These are phyloP conservation scores for Monilinia vaccinii-corymbosi DNA, from an alignment of 2,329 filamentous ascomycete genomes.

Conservation along the genomic window DNA sequence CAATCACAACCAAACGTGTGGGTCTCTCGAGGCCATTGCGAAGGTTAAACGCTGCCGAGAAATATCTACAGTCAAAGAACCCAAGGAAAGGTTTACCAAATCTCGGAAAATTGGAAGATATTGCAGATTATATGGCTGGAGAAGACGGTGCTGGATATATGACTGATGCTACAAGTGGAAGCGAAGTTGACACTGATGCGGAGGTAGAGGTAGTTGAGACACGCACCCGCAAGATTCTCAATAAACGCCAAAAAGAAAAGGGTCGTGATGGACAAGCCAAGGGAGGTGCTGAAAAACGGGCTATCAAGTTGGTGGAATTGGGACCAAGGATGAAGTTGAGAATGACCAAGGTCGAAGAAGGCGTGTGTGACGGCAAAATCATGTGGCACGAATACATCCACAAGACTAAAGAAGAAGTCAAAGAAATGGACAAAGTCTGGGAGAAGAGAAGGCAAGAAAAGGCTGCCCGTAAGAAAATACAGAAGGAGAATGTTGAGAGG, in stretches of 20 bases:
- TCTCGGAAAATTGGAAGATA: slow-evolving; percentile 81
- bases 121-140: slow-evolving; percentile 89
- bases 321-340: slow-evolving; percentile 83
- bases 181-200: slow-evolving; percentile 86
- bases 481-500: slow-evolving; percentile 83
- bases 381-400: slow-evolving; percentile 97
- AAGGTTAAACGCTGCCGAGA: slow-evolving; percentile 77
- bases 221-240: slow-evolving; percentile 52
- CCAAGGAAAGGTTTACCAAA: slow-evolving; percentile 70
- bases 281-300: slow-evolving; percentile 56
- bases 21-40: slow-evolving; percentile 78
- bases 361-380: slow-evolving; percentile 77
- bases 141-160: slow-evolving; percentile 74
- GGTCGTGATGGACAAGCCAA: slow-evolving; percentile 36
- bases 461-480: slow-evolving; percentile 69
- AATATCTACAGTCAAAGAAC: slow-evolving; percentile 46
- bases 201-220: slow-evolving; percentile 79
- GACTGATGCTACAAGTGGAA: slow-evolving; percentile 76
- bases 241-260: slow-evolving; percentile 35
- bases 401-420: slow-evolving; percentile 71
- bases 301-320: slow-evolving; percentile 85
- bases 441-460: slow-evolving; percentile 70
- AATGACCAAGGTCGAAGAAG: slow-evolving; percentile 93
- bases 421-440: slow-evolving; percentile 75
- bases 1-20: slow-evolving; percentile 81